phyloP scores from a whole-genome alignment of 2,329 filamentous ascomycete genomes.

The Fusarium brachygibbosum region DNA sequence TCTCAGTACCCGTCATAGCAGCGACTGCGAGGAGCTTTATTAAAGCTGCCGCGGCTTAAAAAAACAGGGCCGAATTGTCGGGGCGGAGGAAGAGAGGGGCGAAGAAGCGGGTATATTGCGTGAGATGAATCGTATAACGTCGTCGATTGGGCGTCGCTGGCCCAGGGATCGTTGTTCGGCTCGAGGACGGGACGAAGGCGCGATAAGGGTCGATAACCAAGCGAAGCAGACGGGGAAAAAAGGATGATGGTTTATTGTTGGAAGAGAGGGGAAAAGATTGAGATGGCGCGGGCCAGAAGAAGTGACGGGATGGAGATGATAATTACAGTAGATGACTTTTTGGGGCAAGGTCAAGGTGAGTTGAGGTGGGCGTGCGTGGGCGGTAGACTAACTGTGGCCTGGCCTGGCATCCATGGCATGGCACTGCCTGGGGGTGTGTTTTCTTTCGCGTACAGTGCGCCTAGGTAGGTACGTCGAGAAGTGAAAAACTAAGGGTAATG shows the following conservation, averaged over 20 bases:
- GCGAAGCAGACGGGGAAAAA: constrained; percentile 19
- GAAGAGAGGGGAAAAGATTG: constrained; percentile 34
- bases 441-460: constrained; percentile 47
- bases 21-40: constrained; percentile 45
- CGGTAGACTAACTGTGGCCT: not conserved
- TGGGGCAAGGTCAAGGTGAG: constrained; percentile 50
- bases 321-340: constrained; percentile 45
- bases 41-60: constrained; percentile 45
- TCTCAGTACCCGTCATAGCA: constrained; percentile 66
- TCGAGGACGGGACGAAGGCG: constrained; percentile 24
- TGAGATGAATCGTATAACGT: constrained; percentile 40
- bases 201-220: constrained; percentile 23
- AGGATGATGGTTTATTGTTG: constrained; percentile 43
- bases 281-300: constrained; percentile 38
- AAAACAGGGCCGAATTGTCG: constrained; percentile 40
- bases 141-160: constrained; percentile 38
- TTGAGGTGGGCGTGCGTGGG: constrained; percentile 46
- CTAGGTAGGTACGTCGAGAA: not conserved
- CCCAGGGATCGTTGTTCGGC: constrained; percentile 32
- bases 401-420: not conserved
- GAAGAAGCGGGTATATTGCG: constrained; percentile 40
- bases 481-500: constrained; percentile 1
- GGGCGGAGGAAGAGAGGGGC: constrained; percentile 40
- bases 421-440: constrained; percentile 34
- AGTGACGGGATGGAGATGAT: constrained; percentile 48